These are phyloP conservation scores for Collybia mongolica DNA, from an alignment of 768 basidiomycete genomes.

Conservation along the genomic window DNA sequence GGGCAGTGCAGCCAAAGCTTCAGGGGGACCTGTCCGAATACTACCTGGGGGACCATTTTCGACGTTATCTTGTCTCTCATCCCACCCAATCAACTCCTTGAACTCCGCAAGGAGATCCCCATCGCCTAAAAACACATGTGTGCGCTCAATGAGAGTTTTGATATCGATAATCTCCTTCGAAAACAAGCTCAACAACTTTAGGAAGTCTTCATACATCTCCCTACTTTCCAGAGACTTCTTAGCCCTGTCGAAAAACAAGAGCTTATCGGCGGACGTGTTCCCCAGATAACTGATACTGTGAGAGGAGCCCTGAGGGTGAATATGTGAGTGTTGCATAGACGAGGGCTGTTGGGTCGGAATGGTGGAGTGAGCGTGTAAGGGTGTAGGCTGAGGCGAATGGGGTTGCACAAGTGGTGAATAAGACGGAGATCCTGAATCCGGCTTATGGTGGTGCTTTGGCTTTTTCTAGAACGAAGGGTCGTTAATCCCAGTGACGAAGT, in stretches of 20 bases:
- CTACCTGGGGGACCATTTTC: slow-evolving; percentile 78
- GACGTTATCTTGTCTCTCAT: slow-evolving; percentile 56
- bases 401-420: slow-evolving; percentile 48
- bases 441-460: slow-evolving; percentile 59
- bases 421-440: slow-evolving; percentile 53
- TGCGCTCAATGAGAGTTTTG: slow-evolving; percentile 76
- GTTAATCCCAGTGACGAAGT: background rate
- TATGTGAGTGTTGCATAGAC: slow-evolving; percentile 16
- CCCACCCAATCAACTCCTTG: slow-evolving; percentile 82
- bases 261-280: slow-evolving; percentile 61
- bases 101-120: slow-evolving; percentile 81
- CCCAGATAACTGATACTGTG: slow-evolving; percentile 29
- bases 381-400: slow-evolving; percentile 40
- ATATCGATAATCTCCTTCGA: slow-evolving; percentile 90
- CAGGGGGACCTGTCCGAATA: slow-evolving; percentile 72
- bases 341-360: slow-evolving; percentile 14
- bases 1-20: slow-evolving; percentile 74
- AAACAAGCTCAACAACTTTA: slow-evolving; percentile 90
- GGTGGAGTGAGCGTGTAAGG: slow-evolving; percentile 25
- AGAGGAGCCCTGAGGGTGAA: slow-evolving; percentile 21
- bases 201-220: slow-evolving; percentile 88
- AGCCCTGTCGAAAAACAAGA: slow-evolving; percentile 92
- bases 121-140: slow-evolving; percentile 80
- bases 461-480: slow-evolving; percentile 48
- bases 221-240: slow-evolving; percentile 75